A percentile compares a stretch with the other conserved stretches of the same genome.
These are phyloP conservation scores for Flammula alnicola DNA, from an alignment of 1,284 basidiomycete genomes.

Conservation along the genomic window DNA sequence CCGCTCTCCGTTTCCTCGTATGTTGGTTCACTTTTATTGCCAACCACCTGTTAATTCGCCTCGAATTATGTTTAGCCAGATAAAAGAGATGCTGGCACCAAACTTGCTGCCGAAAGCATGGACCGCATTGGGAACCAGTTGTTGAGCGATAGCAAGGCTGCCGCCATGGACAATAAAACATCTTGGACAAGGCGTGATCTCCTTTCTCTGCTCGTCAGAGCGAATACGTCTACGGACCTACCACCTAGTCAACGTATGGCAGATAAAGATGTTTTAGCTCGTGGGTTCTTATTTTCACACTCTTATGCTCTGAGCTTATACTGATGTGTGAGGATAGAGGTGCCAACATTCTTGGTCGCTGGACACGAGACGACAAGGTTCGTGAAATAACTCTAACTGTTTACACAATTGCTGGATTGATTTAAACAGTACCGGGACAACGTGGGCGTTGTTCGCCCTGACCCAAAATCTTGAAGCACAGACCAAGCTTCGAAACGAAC, in stretches of 20 bases:
- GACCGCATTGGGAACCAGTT: constrained; percentile 50
- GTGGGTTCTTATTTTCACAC: constrained; percentile 46
- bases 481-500: constrained; percentile 70
- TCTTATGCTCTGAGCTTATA: constrained; percentile 28
- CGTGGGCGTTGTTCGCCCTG: constrained; percentile 71
- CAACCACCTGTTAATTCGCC: not conserved
- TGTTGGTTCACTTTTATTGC: constrained; percentile 6
- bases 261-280: constrained; percentile 77
- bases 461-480: constrained; percentile 61
- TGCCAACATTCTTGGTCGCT: constrained; percentile 65
- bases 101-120: constrained; percentile 37
- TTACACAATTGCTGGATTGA: not conserved
- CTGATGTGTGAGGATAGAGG: constrained; percentile 40
- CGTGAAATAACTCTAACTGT: not conserved
- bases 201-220: constrained; percentile 57
- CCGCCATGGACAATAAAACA: constrained; percentile 32
- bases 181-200: constrained; percentile 45
- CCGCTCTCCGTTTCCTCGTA: constrained; percentile 40
- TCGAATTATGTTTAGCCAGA: constrained; percentile 25
- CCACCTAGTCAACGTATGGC: constrained; percentile 62
- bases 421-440: constrained; percentile 51
- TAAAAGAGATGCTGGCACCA: constrained; percentile 31
- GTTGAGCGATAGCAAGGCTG: constrained; percentile 48
- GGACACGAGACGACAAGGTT: constrained; percentile 83
- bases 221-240: constrained; percentile 65